Evolutionary conservation across 1,284 basidiomycete species (phyloP), one percentile per base, ranked within the genome.

Genomic region (Cystobasidium slooffiae): DNA sequence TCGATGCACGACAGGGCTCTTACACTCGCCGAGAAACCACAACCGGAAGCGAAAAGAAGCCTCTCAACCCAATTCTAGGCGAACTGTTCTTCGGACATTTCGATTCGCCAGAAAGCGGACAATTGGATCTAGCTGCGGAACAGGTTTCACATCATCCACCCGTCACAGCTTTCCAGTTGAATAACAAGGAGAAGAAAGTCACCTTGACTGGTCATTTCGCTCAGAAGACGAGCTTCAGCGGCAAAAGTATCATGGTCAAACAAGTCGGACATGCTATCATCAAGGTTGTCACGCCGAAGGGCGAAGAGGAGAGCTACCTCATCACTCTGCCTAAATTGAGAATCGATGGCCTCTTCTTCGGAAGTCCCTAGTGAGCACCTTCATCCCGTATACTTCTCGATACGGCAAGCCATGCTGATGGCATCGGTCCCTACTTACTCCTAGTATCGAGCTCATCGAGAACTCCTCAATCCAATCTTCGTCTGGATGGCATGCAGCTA

Each of bases 221-320:
- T 8, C 96, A 99, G 84, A 98, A 98, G 88, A 98, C 96, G 7
- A 84, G 84, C 24, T 88, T 88, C 83, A 86, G 85, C 47, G 85
- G 85, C 31, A 85, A 86, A 8, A 89, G 89, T 76, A 97, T 98
- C 83, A 89, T 66, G 52, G 96, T 99, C 68, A 94, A 93, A 84
- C 96, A 99, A 84, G 91, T 97, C 77, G 96, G 96, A 6, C 96
- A 99, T 80, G 95, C 95, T 6, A 84, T 91, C 41, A 85, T 99
- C 53, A 91, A 88, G 14, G 86, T 97, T 72, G 84, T 86, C 72
- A 84, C 89, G 24, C 85, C 88, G 4, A 84, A 84, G 10, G 88
- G 88, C 2, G 81, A 80, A 44, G 84, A 85, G 75, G 91, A 93
- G 81, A 86, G 89, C 76, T 98, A 92, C 84, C 85, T 98, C 69